Evolutionary conservation across 768 basidiomycete genomes (phyloP), one percentile per base, ranked within the genome.

Genomic region (Hygrocybe coccinea): DNA sequence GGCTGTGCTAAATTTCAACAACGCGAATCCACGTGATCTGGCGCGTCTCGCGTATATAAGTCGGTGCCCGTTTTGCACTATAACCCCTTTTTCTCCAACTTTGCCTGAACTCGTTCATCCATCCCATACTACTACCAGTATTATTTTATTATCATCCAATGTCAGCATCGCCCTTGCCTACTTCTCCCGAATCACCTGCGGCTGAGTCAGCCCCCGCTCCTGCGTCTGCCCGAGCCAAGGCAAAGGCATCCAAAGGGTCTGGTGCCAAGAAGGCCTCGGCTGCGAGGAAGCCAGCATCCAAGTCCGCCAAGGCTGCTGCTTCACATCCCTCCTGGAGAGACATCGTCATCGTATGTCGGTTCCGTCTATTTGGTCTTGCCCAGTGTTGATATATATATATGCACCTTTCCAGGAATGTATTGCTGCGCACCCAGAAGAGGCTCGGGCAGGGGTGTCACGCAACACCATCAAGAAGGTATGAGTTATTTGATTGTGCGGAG

Each of bases 391-490:
- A n/a, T n/a, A n/a, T n/a, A n/a, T n/a, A n/a, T n/a, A n/a, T n/a
- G n/a, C n/a, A n/a, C n/a, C n/a, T 34, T 39, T 48, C 48, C 47
- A 79, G 76, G 89, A 91, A 73, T 89, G 86, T 65, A 89, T 94
- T 72, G 72, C 74, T 56, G 79, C 79, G 25, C 77, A 86, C 68
- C 83, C 81, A 37, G 86, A 86, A 50, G 89, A 90, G 33, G 79
- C 82, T 22, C 83, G 87, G 45, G 60, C 72, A 50, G 91, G 90
- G 61, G 91, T 92, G 58, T 92, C 90, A 41, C 81, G 93, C 56
- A 80, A 83, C n/a, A 79, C 75, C 24, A 88, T 95, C 76, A 95
- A 95, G 84, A 91, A 74, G 77, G 85, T 80, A 45, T 38, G 68
- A 52, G 51, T 52, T 50, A 36, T 46, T 15, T 19, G 14, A 6